Conservation (phyloP, 1,139 yeast species). For the Magnusiomyces tetraspermus region DNA sequence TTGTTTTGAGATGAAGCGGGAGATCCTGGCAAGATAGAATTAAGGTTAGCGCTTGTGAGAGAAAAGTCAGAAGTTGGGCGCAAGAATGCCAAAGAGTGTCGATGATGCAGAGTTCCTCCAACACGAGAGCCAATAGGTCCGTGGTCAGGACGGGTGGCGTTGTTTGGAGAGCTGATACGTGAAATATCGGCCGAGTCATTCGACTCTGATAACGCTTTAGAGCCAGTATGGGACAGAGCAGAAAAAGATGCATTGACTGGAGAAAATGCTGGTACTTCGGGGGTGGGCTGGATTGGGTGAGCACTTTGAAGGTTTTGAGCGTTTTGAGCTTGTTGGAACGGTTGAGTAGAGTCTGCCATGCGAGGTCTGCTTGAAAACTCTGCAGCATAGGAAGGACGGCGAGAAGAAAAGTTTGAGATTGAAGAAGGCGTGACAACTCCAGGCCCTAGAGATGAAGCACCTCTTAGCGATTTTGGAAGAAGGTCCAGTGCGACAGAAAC, state of each 20-base stretch:
- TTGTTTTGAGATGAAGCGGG: too few species aligned
- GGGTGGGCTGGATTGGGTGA: not conserved
- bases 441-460: not conserved
- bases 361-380: slow-evolving; percentile 4
- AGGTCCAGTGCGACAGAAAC: slow-evolving; percentile 4
- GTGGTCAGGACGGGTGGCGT: not conserved
- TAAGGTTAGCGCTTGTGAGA: not conserved
- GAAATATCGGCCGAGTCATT: not conserved
- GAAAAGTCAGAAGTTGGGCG: not conserved
- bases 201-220: not conserved
- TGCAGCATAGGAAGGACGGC: slow-evolving; percentile 6
- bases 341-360: not conserved
- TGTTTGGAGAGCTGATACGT: not conserved
- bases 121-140: slow-evolving; percentile 1
- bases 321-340: not conserved
- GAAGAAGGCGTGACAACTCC: slow-evolving; percentile 1
- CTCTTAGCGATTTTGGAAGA: slow-evolving; percentile 1
- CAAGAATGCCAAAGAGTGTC: not conserved
- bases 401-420: slow-evolving; percentile 3
- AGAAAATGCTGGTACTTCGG: not conserved
- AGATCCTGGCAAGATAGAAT: not conserved
- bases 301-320: not conserved
- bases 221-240: not conserved
- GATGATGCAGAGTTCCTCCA: not conserved
- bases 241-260: too few species aligned